Evolutionary conservation across 345 rosid species (phyloP), one percentile per base, ranked within the genome.

Genomic region (Bruguiera gymnorhiza): DNA sequence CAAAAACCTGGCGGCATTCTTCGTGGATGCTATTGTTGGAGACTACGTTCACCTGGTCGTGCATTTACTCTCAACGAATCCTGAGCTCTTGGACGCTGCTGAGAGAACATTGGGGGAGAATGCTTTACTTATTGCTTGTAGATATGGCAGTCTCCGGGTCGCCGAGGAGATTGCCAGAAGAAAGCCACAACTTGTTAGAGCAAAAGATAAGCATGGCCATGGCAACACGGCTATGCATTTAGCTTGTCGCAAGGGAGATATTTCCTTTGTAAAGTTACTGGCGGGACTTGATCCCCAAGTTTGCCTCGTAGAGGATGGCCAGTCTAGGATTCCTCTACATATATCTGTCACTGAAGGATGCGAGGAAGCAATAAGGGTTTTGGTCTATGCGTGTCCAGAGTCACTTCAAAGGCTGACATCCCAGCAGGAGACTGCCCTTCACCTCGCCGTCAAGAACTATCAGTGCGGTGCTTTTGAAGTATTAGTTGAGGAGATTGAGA

Each of bases 351-450:
- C 1, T 2, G 11, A 60, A 29, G 75, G 63, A 39, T 23, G 11
- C 30, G 31, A 5, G 4, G 75, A 71, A 34, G 57, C 26, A 5
- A 65, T 64, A 37, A 56, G 48, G 30, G 46, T 24, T 24, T 32
- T 71, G 13, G 21, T 63, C 15, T n/a, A 48, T 2, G 55, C 59
- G 11, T 55, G 29, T 36, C 64, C 64, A 0, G 9, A 56, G 16
- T 64, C 48, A 2, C 39, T 71, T 29, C 18, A 15, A n/a, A 21
- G 18, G 29, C n/a, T 54, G 32, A 63, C 62, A 3, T 10, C 21
- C 31, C n/a, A 16, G 24, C 50, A 54, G 3, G 64, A 71, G 21
- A 63, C 69, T 0, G 63, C 59, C 21, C 59, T 71, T 30, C 75
- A 71, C 39, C 69, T 71, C 1, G 75, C 75, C 52, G 30, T 59